Evolutionary conservation across 768 basidiomycete genomes (phyloP).

Genomic region (Amanita phalloides): DNA sequence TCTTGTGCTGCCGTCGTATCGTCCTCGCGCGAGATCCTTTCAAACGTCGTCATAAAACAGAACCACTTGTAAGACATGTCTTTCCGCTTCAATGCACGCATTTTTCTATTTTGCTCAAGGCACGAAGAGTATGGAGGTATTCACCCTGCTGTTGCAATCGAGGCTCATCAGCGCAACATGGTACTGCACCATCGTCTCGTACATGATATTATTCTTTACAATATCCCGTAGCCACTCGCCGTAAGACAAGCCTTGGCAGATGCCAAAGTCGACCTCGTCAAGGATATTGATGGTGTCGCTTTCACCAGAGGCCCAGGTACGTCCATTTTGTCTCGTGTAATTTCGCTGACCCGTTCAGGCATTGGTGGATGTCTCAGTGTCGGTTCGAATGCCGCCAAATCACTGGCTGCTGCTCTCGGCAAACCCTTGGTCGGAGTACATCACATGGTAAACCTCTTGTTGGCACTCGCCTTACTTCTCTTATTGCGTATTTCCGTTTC

Average conservation of each 20-base stretch:
- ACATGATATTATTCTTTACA: not conserved
- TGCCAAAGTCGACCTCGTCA: slow-evolving; percentile 41
- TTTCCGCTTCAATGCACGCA: not conserved
- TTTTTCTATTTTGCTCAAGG: slow-evolving; percentile 20
- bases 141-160: slow-evolving; percentile 66
- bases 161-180: slow-evolving; percentile 73
- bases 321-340: slow-evolving; percentile 9
- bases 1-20: slow-evolving; percentile 84
- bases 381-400: slow-evolving; percentile 75
- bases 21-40: slow-evolving; percentile 55
- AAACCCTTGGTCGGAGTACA: slow-evolving; percentile 87
- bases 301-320: slow-evolving; percentile 83
- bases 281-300: slow-evolving; percentile 76
- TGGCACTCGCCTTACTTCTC: not conserved
- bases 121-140: slow-evolving; percentile 63
- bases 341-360: slow-evolving; percentile 26
- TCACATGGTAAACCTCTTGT: slow-evolving; percentile 68
- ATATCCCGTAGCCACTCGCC: slow-evolving; percentile 52
- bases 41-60: slow-evolving; percentile 85
- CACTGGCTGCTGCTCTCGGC: slow-evolving; percentile 62
- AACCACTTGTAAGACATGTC: slow-evolving; percentile 34
- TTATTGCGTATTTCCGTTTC: slow-evolving; percentile 4
- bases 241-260: slow-evolving; percentile 58
- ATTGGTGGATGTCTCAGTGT: slow-evolving; percentile 77
- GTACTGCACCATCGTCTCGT: slow-evolving; percentile 20